Conservation (phyloP, 768 basidiomycete genomes). For the Boletellus emodensis region DNA sequence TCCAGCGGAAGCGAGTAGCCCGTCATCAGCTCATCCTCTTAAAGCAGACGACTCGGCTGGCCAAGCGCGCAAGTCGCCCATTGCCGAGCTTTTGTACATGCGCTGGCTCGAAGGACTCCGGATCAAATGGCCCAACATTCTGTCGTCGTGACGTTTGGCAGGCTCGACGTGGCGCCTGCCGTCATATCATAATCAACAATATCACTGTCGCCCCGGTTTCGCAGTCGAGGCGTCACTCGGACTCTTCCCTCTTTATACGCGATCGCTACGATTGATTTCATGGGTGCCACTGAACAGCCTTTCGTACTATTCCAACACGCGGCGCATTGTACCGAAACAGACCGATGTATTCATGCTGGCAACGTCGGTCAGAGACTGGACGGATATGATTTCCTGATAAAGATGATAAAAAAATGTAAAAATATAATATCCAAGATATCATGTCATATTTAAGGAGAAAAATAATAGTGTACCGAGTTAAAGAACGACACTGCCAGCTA, state of each 20-base stretch:
- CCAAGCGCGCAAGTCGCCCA: slow-evolving; percentile 71
- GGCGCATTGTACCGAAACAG: neutral
- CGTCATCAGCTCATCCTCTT: slow-evolving; percentile 25
- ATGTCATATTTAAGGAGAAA: neutral
- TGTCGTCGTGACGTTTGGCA: slow-evolving; percentile 27
- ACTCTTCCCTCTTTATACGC: slow-evolving; percentile 1
- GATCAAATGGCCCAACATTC: slow-evolving; percentile 83
- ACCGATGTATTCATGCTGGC: slow-evolving; percentile 9
- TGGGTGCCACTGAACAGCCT: neutral
- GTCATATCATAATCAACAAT: neutral
- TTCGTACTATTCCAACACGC: neutral
- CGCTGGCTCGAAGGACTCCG: slow-evolving; percentile 92
- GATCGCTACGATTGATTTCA: neutral
- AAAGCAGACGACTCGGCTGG: slow-evolving; percentile 38
- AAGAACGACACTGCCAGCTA: slow-evolving; percentile 22
- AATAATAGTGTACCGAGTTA: slow-evolving; percentile 11
- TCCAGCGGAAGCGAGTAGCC: slow-evolving; percentile 34
- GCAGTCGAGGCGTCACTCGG: neutral
- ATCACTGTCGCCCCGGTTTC: neutral
- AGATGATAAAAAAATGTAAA: slow-evolving; percentile 2
- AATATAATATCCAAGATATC: slow-evolving; percentile 4
- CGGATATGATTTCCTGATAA: neutral
- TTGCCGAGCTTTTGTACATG: slow-evolving; percentile 95
- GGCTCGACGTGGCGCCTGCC: neutral
- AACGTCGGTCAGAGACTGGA: neutral